Evolutionary conservation across 345 rosid species (phyloP), one percentile per base, ranked within the genome.

Genomic region (Bruguiera parviflora): DNA sequence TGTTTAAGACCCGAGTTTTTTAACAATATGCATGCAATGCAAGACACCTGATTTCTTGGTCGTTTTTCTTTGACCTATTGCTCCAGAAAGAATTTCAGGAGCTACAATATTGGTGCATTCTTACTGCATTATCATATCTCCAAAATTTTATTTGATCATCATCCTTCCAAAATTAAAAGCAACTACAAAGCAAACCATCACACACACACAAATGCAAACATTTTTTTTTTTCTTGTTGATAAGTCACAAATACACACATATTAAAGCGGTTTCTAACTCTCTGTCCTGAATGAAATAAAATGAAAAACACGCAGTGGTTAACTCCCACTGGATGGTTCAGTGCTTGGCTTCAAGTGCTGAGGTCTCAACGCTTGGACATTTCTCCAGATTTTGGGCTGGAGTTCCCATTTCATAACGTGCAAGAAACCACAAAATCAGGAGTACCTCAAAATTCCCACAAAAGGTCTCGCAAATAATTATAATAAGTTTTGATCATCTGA

Each of bases 351-450:
- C 59, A 22, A 22, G 29, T 55, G 27, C 39, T 4, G 8, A 64
- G 43, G 35, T 25, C 31, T 32, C 37, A 31, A 65, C 57, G 19
- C 46, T 49, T 65, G 58, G 58, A 35, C 70, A 8, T 25, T 56
- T 8, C 31, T 2, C 59, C 29, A 20, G 46, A 11, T 51, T 52
- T n/a, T 8, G 59, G 59, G 43, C 22, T 49, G 25, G 32, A 53
- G 63, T 52, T 57, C 25, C 52, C 66, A 72, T 20, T 52, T 13
- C 68, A 69, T 65, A 71, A 56, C 75, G 74, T 69, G 75, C 58
- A 69, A 61, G 68, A n/a, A 65, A 66, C 49, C 59, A 64, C 32
- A 24, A 55, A 27, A 49, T 32, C 37, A 49, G 31, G 18, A 69
- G 46, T 63, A 53, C 64, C 74, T 63, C 68, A 71, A 71, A 63